Evolutionary conservation across 139 green algal genomes (phyloP), one percentile per base, ranked within the genome.

Genomic region (Nannochloris sp.): DNA sequence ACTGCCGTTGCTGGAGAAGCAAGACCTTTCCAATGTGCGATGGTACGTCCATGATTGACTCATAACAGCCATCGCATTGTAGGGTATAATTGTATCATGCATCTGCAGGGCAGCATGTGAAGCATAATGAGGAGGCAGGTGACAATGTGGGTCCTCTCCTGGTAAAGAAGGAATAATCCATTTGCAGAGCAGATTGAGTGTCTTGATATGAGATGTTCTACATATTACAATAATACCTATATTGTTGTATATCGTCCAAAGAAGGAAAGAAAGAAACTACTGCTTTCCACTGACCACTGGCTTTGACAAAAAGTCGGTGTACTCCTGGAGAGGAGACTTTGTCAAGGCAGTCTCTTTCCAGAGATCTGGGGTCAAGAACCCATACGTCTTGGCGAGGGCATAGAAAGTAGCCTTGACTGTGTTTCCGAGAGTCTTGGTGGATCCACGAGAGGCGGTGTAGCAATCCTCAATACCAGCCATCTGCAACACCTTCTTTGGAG

Each of bases 391-490:
- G 31, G 70, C 64, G 55, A 83, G 57, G 14, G 77, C 77, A 9
- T 68, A 79, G 67, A 83, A 83, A 24, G 77, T 83, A n/a, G 77
- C 77, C 87, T 96, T 97, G 37, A 98, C 89, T 64, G 96, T 96
- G 88, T 99, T 99, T 66, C 93, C 93, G 56, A 99, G 83, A n/a
- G 94, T 99, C 73, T 94, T 95, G 69, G 87, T 95, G 63, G 78
- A 90, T 57, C 94, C 94, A 62, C 81, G 75, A 15, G 92, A 96
- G 48, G 70, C 84, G 53, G 94, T 99, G 87, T 97, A 99, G 82
- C 92, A 96, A 81, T 99, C 94, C 67, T 97, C 91, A 70, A 99
- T 96, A 44, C 94, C 94, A 6, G 94, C 94, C 85, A 99, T 97
- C 81, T 96, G 85, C 75, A 98, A 80, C 67, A 98, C 90, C 87